Conservation (phyloP, 75 land plant genomes). For the Larix kaempferi region DNA sequence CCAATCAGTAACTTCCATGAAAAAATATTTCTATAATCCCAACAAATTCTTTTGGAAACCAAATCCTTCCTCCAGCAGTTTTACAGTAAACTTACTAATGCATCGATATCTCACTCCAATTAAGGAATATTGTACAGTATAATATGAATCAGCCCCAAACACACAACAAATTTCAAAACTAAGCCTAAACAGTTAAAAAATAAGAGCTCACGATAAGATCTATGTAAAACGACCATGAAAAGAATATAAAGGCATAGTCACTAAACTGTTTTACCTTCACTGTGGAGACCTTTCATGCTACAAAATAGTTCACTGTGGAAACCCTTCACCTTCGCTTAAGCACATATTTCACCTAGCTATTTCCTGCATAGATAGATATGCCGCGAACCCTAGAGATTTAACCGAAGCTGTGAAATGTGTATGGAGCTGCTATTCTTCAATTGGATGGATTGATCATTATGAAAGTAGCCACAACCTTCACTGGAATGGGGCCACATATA, state of each 20-base stretch:
- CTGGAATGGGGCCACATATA: too few relatives aligned
- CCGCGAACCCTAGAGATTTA: too few relatives aligned
- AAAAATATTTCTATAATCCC: conserved; percentile 83
- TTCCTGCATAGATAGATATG: too few relatives aligned
- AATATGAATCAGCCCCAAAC: not conserved
- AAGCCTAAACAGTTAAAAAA: not conserved
- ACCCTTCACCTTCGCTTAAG: too few relatives aligned
- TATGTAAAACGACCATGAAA: not conserved
- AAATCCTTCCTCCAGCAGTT: conserved; percentile 81
- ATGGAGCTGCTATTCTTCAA: too few relatives aligned
- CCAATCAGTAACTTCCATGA: conserved; percentile 98
- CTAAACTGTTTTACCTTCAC: not conserved
- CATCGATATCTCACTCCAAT: conserved; percentile 59
- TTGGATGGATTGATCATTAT: too few relatives aligned
- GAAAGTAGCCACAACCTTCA: too few relatives aligned
- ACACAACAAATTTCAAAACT: not conserved
- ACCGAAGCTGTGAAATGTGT: too few relatives aligned
- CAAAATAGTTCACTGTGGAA: too few relatives aligned
- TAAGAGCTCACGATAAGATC: not conserved
- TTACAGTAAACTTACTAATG: conserved; percentile 72
- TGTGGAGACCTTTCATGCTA: too few relatives aligned
- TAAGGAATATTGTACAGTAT: conserved; percentile 28
- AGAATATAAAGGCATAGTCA: not conserved
- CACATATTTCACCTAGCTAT: too few relatives aligned
- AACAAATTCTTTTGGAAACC: conserved; percentile 69